Evolutionary conservation across 2,329 filamentous ascomycete genomes (phyloP), one percentile per base, ranked within the genome.

Genomic region (Hypoxylon rubiginosum): DNA sequence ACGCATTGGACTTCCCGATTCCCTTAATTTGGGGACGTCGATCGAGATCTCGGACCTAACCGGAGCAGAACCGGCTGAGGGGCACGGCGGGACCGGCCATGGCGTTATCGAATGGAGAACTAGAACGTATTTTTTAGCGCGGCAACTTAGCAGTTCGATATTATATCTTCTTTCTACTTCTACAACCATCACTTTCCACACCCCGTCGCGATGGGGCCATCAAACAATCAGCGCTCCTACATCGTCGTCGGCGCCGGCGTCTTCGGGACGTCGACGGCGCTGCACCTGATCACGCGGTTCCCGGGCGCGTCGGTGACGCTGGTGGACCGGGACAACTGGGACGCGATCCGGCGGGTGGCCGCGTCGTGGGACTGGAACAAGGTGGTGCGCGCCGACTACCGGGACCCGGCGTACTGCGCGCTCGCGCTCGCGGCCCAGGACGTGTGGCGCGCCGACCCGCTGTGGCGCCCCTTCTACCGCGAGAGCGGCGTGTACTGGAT

Each of bases 341-440:
- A 86, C 24, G 84, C 84, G 1, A 78, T 81, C 0, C 78, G 74
- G 56, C 71, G 74, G 17, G 68, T 83, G 24, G 90, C 89, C 32
- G 90, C 90, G 0, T 92, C 90, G 0, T 90, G 88, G 82, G 90
- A 93, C 79, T 89, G 89, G 85, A 92, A 91, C 80, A 92, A 92
- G 77, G 88, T 91, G 28, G 84, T 92, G 15, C 88, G 90, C 61
- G 88, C 89, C 51, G 90, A 92, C 76, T 92, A 92, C 78, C 82
- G 86, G 59, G 87, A 90, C 71, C 79, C 86, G 1, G 77, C 88
- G 15, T 92, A 92, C 80, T 88, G 86, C 76, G 77, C 84, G 53
- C 82, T 92, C 19, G 90, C 86, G 0, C 82, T 91, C 28, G 89
- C 92, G 77, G 87, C 90, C 0, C 87, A 90, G 72, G 85, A 88